Percentiles rank a stretch among this genome's conserved stretches.
These are phyloP conservation scores for Fusarium sp. DNA, from an alignment of 2,329 filamentous ascomycete species.

Conservation along the genomic window DNA sequence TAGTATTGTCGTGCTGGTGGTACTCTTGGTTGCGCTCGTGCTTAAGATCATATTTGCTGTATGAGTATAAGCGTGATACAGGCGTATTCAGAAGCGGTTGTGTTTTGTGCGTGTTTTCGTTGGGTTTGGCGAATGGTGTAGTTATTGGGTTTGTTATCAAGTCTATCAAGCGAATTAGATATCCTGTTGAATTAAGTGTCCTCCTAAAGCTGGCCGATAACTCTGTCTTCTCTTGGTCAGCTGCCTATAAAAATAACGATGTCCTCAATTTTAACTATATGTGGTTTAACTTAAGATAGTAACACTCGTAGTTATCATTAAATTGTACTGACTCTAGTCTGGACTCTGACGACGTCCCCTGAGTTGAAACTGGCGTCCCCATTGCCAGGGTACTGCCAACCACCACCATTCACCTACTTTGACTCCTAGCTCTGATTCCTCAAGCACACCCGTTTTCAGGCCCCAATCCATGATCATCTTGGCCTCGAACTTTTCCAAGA, in stretches of 20 bases:
- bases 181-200: slow-evolving; percentile 40
- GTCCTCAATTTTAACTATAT: too few relatives aligned
- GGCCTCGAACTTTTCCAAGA: slow-evolving; percentile 74
- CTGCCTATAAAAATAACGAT: too few relatives aligned
- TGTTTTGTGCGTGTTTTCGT: slow-evolving; percentile 7
- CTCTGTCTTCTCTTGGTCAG: too few relatives aligned
- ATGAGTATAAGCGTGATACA: slow-evolving; percentile 15
- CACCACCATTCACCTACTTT: slow-evolving; percentile 77
- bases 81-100: slow-evolving; percentile 3
- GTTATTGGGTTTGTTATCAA: slow-evolving; percentile 6
- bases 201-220: background rate
- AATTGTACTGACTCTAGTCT: background rate
- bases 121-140: slow-evolving; percentile 24
- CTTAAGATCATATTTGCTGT: slow-evolving; percentile 63
- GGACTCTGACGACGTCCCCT: slow-evolving; percentile 7
- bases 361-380: slow-evolving; percentile 18
- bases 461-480: slow-evolving; percentile 72
- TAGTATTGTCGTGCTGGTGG: slow-evolving; percentile 79
- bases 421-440: slow-evolving; percentile 58
- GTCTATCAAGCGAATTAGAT: slow-evolving; percentile 41
- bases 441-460: slow-evolving; percentile 64
- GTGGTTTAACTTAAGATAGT: too few relatives aligned
- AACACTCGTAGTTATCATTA: too few relatives aligned
- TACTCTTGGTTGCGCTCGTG: slow-evolving; percentile 79
- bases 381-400: slow-evolving; percentile 62